Evolutionary conservation across 1,284 basidiomycete species (phyloP).

Genomic region (Taiwanofungus camphoratus): DNA sequence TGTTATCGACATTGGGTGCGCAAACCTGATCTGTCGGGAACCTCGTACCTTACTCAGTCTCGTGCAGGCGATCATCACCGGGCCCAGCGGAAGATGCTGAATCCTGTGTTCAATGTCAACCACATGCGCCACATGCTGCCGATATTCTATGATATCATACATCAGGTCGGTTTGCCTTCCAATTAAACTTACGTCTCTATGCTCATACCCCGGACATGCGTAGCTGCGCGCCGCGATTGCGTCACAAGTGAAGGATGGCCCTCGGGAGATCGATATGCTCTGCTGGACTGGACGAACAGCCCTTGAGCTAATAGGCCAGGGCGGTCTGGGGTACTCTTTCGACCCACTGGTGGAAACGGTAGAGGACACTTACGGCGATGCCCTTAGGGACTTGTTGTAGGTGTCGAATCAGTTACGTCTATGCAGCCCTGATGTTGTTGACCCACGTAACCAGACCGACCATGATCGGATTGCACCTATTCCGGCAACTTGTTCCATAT

Average conservation of each 20-base stretch:
- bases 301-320: conserved; percentile 32
- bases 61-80: conserved; percentile 19
- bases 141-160: conserved; percentile 18
- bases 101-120: conserved; percentile 22
- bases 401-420: too few relatives aligned
- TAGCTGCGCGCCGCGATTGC: conserved; percentile 19
- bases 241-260: conserved; percentile 12
- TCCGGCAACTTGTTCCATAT: conserved; percentile 28
- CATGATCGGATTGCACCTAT: too few relatives aligned
- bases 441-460: too few relatives aligned
- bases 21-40: too few relatives aligned
- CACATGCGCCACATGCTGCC: conserved; percentile 22
- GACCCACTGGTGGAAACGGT: conserved; percentile 22
- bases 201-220: too few relatives aligned
- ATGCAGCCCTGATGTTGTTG: too few relatives aligned
- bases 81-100: conserved; percentile 21
- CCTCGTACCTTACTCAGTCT: too few relatives aligned
- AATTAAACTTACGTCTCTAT: too few relatives aligned
- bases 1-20: background rate
- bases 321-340: conserved; percentile 32
- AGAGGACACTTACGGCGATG: conserved; percentile 20
- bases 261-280: conserved; percentile 26
- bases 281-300: conserved; percentile 29
- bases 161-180: conserved; percentile 17
- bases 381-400: conserved; percentile 28